Base-by-base conservation (phyloP, 192 early-diverging fungal genomes). In the Funneliformis mosseae region DNA sequence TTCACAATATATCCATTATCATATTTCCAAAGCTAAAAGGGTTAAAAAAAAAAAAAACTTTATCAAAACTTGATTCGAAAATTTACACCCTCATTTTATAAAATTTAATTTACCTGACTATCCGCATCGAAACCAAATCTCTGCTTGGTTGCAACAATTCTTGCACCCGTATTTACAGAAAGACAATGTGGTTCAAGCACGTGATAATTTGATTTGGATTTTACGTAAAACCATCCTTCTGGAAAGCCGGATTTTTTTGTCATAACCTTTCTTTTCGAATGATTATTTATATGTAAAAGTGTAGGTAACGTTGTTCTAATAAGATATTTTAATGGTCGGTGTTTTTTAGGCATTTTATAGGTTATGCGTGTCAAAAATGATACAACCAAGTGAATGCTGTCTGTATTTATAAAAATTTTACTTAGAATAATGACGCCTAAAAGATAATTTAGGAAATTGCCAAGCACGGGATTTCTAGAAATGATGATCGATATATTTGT, bases 141-240 rank as follows among this genome's bases (percentile, higher is more conserved):
- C 55, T 81, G 81, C 8, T 42, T 59, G 23, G 66, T 81, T 21
- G 81, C 68, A 4, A 86, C 70, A n/a, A 72, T 69, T 28, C 62
- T 73, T 38, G 78, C 78, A 48, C 71, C 81, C 21, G 75, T 61
- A 41, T 84, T 76, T 33, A 83, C 78, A 6, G 84, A 79, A 39
- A 85, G 48, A 69, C 41, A 68, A 11, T 80, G 77, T 67, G 83
- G 67, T n/a, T 84, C 85, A 8, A 86, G 33, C 5, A 86, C 83
- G 16, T 81, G 25, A 21, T 76, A 67, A 33, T 82, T 66, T 25
- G 62, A 45, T 46, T 82, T 76, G 64, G 76, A 81, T 73, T 86
- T 86, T 74, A 86, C 75, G 60, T 84, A 86, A 75, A 86, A 86
- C 83, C 83, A 86, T 21, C 83, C 85, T 48, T 55, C 50, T 16